Percentiles rank a stretch among this genome's conserved stretches.
Conservation (phyloP, 2,329 filamentous ascomycete genomes). For the Blastomyces parvus region DNA sequence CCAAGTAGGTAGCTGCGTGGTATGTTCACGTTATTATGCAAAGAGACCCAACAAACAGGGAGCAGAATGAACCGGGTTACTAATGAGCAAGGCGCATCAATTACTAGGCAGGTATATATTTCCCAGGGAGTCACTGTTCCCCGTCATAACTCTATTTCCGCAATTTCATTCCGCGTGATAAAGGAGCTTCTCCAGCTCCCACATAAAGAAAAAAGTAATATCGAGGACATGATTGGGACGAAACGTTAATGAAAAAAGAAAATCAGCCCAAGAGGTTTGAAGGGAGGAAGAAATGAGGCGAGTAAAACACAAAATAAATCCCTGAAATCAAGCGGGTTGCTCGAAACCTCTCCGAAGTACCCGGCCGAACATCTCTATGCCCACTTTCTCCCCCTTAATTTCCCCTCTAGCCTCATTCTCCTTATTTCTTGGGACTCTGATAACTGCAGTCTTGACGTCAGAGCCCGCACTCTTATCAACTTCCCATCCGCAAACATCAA, state of each 20-base stretch:
- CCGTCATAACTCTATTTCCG: not conserved
- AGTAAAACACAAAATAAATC: constrained; percentile 12
- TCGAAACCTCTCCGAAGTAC: constrained; percentile 80
- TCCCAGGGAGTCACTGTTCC: not conserved
- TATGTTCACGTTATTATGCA: not conserved
- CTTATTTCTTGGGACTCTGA: constrained; percentile 80
- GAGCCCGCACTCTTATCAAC: constrained; percentile 50
- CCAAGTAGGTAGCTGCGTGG: no score
- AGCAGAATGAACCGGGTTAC: not conserved
- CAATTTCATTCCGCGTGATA: not conserved
- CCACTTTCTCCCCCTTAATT: constrained; percentile 90
- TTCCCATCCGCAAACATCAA: constrained; percentile 78
- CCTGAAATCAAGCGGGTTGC: constrained; percentile 52
- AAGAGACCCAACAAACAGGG: not conserved
- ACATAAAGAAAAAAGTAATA: not conserved
- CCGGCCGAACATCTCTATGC: constrained; percentile 43
- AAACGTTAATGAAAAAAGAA: constrained; percentile 3
- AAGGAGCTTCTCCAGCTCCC: not conserved
- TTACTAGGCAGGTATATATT: not conserved
- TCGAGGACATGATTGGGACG: not conserved
- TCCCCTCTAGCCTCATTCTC: constrained; percentile 97
- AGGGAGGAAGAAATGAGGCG: constrained; percentile 9
- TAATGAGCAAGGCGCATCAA: not conserved
- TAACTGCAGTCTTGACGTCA: constrained; percentile 30
- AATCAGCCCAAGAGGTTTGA: constrained; percentile 6